Base-by-base conservation (phyloP, 345 rosid genomes). In the Citrus cavaleriei region DNA sequence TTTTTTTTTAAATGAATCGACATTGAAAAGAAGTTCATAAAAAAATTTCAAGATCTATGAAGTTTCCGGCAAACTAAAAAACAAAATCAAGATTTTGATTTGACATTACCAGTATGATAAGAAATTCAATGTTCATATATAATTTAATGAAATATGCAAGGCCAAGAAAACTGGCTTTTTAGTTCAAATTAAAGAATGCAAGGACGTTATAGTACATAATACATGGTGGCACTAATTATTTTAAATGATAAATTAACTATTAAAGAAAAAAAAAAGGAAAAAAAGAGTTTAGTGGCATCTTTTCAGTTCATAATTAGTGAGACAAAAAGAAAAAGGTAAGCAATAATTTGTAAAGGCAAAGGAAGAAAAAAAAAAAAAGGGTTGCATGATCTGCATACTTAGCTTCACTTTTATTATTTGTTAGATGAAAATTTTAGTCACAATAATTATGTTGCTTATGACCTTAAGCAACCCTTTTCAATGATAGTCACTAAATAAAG, bases 341-440 rank as follows among this genome's bases (percentile, higher is more conserved):
- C n/a, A 46, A 72, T 73, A 59, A 73, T 58, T 68, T 12, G 25
- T 18, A 62, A 65, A 34, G 69, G 19, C 51, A 62, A 80, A 70
- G 24, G 18, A 16, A 76, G 63, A 51, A 81, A 30, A 30, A 42
- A 27, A 35, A 35, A 70, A 61, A 76, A 40, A 38, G 58, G 74
- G 57, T 58, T 65, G 68, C 83, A 64, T 65, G 80, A 63, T 71
- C 65, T 54, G 12, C 57, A 66, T 34, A 35, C 49, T 60, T 46
- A 35, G 57, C 54, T 57, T 67, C 75, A 75, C 83, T 62, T 42
- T 75, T 19, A 63, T 75, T 58, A 66, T 46, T 81, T 35, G 73
- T 24, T 16, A 5, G 64, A 68, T 7, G 59, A 58, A 67, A 70
- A 46, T 75, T 61, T 75, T 64, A 64, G 78, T 32, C 57, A 42